These are phyloP conservation scores for Piloderma croceum DNA, from an alignment of 768 basidiomycete genomes.

Conservation along the genomic window DNA sequence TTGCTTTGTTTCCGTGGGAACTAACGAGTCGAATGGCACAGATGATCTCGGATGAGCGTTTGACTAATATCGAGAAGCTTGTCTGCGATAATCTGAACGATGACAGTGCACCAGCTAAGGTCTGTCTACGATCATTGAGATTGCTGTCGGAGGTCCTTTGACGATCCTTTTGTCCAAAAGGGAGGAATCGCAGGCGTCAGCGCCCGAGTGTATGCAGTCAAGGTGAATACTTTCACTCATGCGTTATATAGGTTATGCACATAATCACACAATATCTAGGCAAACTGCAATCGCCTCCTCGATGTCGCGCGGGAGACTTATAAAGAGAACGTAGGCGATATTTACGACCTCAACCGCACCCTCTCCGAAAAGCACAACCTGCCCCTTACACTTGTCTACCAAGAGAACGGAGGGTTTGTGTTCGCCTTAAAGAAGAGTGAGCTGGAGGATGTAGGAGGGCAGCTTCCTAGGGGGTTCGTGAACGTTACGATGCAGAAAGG, in stretches of 20 bases:
- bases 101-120: slow-evolving; percentile 56
- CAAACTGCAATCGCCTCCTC: slow-evolving; percentile 75
- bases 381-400: slow-evolving; percentile 62
- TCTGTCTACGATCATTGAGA: no score
- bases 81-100: slow-evolving; percentile 71
- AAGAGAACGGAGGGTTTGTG: slow-evolving; percentile 61
- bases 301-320: slow-evolving; percentile 95
- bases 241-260: not conserved
- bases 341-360: slow-evolving; percentile 58
- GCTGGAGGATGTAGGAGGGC: slow-evolving; percentile 43
- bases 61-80: slow-evolving; percentile 54
- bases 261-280: slow-evolving; percentile 30
- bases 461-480: slow-evolving; percentile 65
- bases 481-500: slow-evolving; percentile 63
- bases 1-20: not conserved
- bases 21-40: slow-evolving; percentile 23
- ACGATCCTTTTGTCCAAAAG: slow-evolving; percentile 31
- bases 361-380: slow-evolving; percentile 60
- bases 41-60: slow-evolving; percentile 73
- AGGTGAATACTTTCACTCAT: slow-evolving; percentile 29
- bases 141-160: not conserved
- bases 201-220: slow-evolving; percentile 85
- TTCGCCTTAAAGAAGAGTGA: slow-evolving; percentile 66
- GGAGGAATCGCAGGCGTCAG: slow-evolving; percentile 71
- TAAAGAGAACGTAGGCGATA: slow-evolving; percentile 89